Percentiles rank a stretch among this genome's conserved stretches.
These are phyloP conservation scores for Magnusiomyces tetraspermus DNA, from an alignment of 1,139 yeast species.

Conservation along the genomic window DNA sequence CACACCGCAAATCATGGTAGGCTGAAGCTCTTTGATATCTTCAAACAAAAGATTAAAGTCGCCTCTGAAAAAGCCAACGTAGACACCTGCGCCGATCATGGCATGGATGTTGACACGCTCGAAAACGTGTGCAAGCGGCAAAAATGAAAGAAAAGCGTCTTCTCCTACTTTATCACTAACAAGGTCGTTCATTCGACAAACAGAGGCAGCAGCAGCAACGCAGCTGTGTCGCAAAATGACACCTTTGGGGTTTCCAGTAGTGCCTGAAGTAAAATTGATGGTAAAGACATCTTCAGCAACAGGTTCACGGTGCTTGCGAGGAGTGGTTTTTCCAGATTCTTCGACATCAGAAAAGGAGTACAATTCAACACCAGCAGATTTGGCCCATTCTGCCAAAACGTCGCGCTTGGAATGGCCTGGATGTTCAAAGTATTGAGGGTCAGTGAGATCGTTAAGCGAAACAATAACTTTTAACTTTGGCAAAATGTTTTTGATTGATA, in stretches of 20 bases:
- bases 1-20: slow-evolving; percentile 46
- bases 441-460: slow-evolving; percentile 23
- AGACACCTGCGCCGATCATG: slow-evolving; percentile 27
- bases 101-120: slow-evolving; percentile 35
- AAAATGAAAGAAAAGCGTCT: slow-evolving; percentile 34
- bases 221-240: slow-evolving; percentile 51
- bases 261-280: slow-evolving; percentile 69
- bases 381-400: slow-evolving; percentile 32
- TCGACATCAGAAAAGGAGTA: slow-evolving; percentile 46
- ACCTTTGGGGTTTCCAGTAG: slow-evolving; percentile 68
- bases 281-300: slow-evolving; percentile 48
- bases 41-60: slow-evolving; percentile 41
- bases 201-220: slow-evolving; percentile 42
- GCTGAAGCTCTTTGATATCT: slow-evolving; percentile 48
- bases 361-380: slow-evolving; percentile 32
- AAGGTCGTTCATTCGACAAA: slow-evolving; percentile 23
- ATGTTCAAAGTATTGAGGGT: slow-evolving; percentile 8
- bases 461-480: slow-evolving; percentile 36
- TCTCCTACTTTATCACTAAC: slow-evolving; percentile 20
- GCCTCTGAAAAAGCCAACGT: slow-evolving; percentile 42
- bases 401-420: slow-evolving; percentile 24
- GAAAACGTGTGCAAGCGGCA: slow-evolving; percentile 66
- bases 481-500: slow-evolving; percentile 33
- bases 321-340: slow-evolving; percentile 43
- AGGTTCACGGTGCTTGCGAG: slow-evolving; percentile 43